These are phyloP conservation scores for Thalassiosira pacifica DNA, from an alignment of 352 stramenopile genomes.

Conservation along the genomic window DNA sequence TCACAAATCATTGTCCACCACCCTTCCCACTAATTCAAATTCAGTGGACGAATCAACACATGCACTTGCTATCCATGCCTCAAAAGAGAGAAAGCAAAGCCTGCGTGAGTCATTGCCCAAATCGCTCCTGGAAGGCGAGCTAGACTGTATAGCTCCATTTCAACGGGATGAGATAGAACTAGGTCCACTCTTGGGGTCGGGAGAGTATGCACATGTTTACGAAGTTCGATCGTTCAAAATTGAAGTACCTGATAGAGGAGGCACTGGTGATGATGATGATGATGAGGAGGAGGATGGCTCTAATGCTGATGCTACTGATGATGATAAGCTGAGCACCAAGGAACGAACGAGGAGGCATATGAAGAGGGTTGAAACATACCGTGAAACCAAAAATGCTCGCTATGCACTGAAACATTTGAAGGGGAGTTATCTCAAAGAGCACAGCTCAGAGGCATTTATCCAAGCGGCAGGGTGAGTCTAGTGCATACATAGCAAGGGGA, in stretches of 20 bases:
- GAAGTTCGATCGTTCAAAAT: background rate
- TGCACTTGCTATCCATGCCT: background rate
- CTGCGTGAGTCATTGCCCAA: background rate
- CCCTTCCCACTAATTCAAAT: background rate
- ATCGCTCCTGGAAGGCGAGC: background rate
- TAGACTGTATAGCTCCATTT: constrained; percentile 9
- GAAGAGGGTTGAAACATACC: constrained; percentile 39
- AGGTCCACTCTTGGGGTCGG: background rate
- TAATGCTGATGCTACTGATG: too few relatives aligned
- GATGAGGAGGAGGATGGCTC: too few relatives aligned
- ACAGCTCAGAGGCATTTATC: constrained; percentile 52
- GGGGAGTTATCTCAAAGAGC: constrained; percentile 12
- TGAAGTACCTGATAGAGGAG: background rate
- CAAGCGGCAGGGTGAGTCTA: constrained; percentile 37
- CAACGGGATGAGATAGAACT: background rate
- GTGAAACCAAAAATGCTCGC: constrained; percentile 37
- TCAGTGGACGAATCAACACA: background rate
- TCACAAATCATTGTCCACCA: background rate
- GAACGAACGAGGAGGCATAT: constrained; percentile 13
- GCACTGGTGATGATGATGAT: background rate
- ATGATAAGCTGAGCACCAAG: constrained; percentile 1
- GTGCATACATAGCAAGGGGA: too few relatives aligned
- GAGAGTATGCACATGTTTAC: background rate
- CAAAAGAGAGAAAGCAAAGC: background rate
- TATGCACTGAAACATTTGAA: constrained; percentile 73